Base-by-base conservation (phyloP, 768 basidiomycete genomes). In the Tremella fuciformis region DNA sequence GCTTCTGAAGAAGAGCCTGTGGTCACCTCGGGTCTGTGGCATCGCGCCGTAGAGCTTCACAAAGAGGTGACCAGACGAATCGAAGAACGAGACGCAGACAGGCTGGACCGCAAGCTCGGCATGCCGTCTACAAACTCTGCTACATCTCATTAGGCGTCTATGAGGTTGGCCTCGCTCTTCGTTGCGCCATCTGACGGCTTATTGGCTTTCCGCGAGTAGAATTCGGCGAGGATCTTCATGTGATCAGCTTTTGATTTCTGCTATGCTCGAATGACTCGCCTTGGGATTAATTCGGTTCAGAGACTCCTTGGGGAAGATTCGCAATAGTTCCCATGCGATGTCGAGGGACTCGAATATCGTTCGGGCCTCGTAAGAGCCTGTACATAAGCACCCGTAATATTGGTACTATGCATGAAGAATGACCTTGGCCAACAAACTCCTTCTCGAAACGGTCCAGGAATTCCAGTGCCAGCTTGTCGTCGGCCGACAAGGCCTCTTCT, bases 251-350 rank as follows among this genome's bases (percentile, higher is more conserved):
- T n/a, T n/a, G n/a, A n/a, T n/a, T n/a, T n/a, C n/a, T n/a, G n/a
- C n/a, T 34, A 18, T 18, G 37, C 46, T 55, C 50, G n/a, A 13
- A n/a, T 1, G n/a, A 50, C 76, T 57, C 50, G 77, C 74, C 85
- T 91, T 91, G 71, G 92, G 92, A 76, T 86, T 91, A 82, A 98
- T 93, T 72, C 93, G 89, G 81, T 97, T 98, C 66, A 98, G 83
- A 78, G 91, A 89, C 80, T 97, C 94, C 79, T 93, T 92, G 60
- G 96, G 96, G 89, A 98, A 99, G 76, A 94, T 94, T 66, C 96
- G 88, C 66, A 99, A 83, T 53, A 99, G 79, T 21, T 88, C 87
- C 96, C 96, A 99, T 19, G 92, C 96, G 55, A 98, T 82, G 79
- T 99, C 96, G 44, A 99, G 84, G 51, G 91, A 93, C 70, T 99